Evolutionary conservation across 2,329 filamentous ascomycete species (phyloP), one percentile per base, ranked within the genome.

Genomic region (Scopulariopsis brevicaulis): DNA sequence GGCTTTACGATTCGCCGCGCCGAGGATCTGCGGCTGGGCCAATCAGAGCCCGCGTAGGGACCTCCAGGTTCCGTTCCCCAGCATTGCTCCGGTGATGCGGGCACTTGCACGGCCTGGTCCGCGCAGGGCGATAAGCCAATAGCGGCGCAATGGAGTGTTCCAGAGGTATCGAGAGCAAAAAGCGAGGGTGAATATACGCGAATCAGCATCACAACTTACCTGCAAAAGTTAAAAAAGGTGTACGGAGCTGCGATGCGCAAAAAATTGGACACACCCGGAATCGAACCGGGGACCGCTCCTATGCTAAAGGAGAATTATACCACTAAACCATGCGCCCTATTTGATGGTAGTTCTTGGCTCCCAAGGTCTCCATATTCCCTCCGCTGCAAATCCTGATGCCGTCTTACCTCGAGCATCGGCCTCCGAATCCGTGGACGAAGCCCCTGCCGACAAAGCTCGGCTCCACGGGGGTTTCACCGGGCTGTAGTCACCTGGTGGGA

Each of bases 1-100:
- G 40, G 46, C 46, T 50, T 24, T 56, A 56, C 55, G 55, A 56
- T 56, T 56, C 28, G 25, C 43, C 55, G 43, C 46, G 46, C 25
- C 55, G 40, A 48, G 50, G 54, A 24, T 43, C 2, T 1, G 12
- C 2, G 3, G 10, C 35, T 24, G 14, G 43, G 11, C 55, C 55
- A 56, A 56, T 56, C 55, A 56, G 34, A 46, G 40, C 15, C 18
- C 37, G 40, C 15, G 40, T n/a, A 18, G 11, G 12, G n/a, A n/a
- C 40, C 15, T 7, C 40, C 40, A 14, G 37, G 12, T 18, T 12
- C 34, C 11, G 40, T 46, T 46, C 18, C 40, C 40, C 40, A 18
- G 40, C 15, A 46, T 46, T 15, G 11, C 3, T 14, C 12, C 15
- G 37, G 37, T 40, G 15, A 40, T 40, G 28, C 28, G 28, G 28